Evolutionary conservation across 306 rosid genomes (phyloP).

Genomic region (Citrullus mucosospermus): DNA sequence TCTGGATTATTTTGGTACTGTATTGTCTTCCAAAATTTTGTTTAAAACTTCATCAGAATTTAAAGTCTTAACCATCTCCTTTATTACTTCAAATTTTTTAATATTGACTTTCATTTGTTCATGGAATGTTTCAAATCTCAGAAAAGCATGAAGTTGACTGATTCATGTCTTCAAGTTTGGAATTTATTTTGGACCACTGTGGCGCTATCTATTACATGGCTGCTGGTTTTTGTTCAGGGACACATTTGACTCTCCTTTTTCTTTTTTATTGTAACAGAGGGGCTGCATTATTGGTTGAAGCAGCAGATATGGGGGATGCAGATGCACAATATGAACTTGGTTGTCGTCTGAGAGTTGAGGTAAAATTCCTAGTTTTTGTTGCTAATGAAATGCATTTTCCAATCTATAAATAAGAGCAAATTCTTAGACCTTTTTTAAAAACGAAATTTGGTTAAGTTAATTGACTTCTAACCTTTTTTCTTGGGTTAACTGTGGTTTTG

Average conservation of each 20-base stretch:
- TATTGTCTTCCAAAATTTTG: background rate
- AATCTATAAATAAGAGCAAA: background rate
- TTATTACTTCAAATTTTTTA: background rate
- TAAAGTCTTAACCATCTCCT: background rate
- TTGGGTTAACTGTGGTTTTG: background rate
- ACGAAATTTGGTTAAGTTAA: background rate
- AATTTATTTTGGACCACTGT: background rate
- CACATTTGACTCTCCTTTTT: background rate
- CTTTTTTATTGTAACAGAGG: conserved; percentile 37
- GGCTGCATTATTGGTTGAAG: conserved; percentile 80
- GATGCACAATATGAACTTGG: conserved; percentile 88
- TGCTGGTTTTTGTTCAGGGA: background rate
- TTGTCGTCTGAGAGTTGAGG: conserved; percentile 76
- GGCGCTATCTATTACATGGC: background rate
- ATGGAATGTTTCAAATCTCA: background rate
- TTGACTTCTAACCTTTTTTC: background rate
- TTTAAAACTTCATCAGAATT: background rate
- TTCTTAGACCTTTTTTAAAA: background rate
- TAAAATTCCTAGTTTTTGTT: background rate
- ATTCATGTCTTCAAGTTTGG: background rate
- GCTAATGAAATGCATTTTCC: background rate
- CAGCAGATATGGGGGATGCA: conserved; percentile 84
- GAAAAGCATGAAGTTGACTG: background rate
- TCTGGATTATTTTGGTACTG: background rate
- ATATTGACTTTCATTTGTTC: background rate